Percentiles rank a stretch among this genome's conserved stretches.
phyloP scores from a whole-genome alignment of 2,329 filamentous ascomycete genomes.

The Fusarium sp. region DNA sequence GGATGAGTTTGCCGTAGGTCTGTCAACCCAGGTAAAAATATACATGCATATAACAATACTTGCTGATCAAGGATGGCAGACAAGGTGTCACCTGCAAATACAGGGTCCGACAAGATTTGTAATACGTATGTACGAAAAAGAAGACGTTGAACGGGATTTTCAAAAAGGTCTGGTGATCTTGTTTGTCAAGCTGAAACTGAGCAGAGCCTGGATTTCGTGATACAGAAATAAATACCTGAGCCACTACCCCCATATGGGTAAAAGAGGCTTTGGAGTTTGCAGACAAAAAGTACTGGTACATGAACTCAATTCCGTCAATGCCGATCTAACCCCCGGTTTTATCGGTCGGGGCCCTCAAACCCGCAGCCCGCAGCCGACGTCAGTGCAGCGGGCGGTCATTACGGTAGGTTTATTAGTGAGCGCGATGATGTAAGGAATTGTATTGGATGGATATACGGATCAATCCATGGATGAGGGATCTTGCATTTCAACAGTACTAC shows the following conservation, averaged over 20 bases:
- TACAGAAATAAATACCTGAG: conserved; percentile 2
- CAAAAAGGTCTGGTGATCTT: background rate
- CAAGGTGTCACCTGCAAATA: conserved; percentile 14
- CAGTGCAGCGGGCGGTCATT: conserved; percentile 18
- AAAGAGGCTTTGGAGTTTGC: conserved; percentile 28
- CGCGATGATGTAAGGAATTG: background rate
- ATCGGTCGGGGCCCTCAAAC: conserved; percentile 19
- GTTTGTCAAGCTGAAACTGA: conserved; percentile 5
- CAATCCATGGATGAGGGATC: background rate
- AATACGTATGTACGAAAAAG: background rate
- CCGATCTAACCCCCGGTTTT: conserved; percentile 24
- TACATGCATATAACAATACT: background rate
- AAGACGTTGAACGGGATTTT: background rate
- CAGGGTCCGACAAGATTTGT: conserved; percentile 19
- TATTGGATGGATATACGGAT: background rate
- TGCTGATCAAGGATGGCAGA: conserved; percentile 36
- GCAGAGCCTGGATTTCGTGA: background rate
- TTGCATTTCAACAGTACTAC: no score
- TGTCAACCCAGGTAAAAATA: conserved; percentile 19
- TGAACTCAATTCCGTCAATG: conserved; percentile 4
- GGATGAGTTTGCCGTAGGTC: conserved; percentile 1
- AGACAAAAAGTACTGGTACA: conserved; percentile 8
- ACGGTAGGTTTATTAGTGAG: background rate
- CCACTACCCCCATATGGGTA: conserved; percentile 25
- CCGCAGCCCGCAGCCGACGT: conserved; percentile 12